These are phyloP conservation scores for Solanum chiquidenum DNA, from an alignment of 257 asterid genomes.

Conservation along the genomic window DNA sequence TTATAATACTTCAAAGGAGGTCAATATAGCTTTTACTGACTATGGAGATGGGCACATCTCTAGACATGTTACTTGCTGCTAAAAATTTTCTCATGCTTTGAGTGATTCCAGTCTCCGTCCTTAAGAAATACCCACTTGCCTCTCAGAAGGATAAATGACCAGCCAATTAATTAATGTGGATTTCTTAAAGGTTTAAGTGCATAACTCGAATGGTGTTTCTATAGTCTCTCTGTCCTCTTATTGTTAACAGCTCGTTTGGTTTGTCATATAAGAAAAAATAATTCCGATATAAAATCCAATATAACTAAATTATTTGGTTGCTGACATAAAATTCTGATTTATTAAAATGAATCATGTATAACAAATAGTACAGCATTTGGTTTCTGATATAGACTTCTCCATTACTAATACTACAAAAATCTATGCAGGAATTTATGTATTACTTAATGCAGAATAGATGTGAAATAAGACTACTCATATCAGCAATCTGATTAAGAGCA, in stretches of 20 bases:
- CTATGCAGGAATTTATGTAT: not conserved
- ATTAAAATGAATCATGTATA: not conserved
- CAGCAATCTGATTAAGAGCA: not conserved
- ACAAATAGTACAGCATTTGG: not conserved
- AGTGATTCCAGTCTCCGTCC: not conserved
- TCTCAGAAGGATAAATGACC: not conserved
- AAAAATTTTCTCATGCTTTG: not conserved
- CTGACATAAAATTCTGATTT: not conserved
- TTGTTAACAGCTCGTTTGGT: not conserved
- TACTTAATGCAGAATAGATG: not conserved
- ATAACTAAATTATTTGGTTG: not conserved
- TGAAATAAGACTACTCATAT: not conserved
- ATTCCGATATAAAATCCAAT: not conserved
- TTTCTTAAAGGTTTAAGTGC: not conserved
- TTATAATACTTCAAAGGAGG: not conserved
- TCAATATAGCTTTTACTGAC: not conserved
- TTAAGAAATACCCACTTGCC: not conserved
- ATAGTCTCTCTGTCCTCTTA: not conserved
- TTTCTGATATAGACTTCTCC: not conserved
- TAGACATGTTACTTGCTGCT: not conserved
- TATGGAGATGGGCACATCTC: not conserved
- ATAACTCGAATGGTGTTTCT: not conserved
- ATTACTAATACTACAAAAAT: not conserved
- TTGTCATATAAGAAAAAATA: not conserved
- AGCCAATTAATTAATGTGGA: not conserved